These are phyloP conservation scores for Kockovaella imperatae DNA, from an alignment of 768 basidiomycete species.

Conservation along the genomic window DNA sequence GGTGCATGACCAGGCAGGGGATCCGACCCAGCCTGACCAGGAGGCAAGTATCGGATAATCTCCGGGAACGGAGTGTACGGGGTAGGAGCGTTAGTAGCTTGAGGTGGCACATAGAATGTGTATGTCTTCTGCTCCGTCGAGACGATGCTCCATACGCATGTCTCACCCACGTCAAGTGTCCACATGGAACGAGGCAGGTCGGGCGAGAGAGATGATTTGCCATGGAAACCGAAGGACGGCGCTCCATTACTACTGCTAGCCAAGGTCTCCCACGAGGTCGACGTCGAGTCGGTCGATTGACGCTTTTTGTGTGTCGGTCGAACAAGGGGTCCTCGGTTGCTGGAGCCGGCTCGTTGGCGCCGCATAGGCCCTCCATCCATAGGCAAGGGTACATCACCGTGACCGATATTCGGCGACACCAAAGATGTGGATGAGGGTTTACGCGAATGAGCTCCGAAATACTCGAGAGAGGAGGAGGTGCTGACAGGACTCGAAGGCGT, in stretches of 20 bases:
- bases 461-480: slow-evolving; percentile 22
- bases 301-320: slow-evolving; percentile 24
- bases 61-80: slow-evolving; percentile 34
- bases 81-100: slow-evolving; percentile 9
- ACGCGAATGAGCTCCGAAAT: slow-evolving; percentile 26
- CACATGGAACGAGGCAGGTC: no score
- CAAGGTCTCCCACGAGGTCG: slow-evolving; percentile 8
- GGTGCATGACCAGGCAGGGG: no score
- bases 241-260: no score
- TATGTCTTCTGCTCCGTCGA: slow-evolving; percentile 36
- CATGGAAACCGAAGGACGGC: no score
- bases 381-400: slow-evolving; percentile 11
- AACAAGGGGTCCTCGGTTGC: slow-evolving; percentile 10
- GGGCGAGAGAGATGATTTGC: no score
- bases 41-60: slow-evolving; percentile 17
- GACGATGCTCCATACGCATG: slow-evolving; percentile 38
- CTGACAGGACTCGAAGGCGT: slow-evolving; percentile 33
- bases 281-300: slow-evolving; percentile 8
- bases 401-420: slow-evolving; percentile 16
- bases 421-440: slow-evolving; percentile 25
- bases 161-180: slow-evolving; percentile 32
- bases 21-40: no score
- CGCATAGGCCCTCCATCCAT: slow-evolving; percentile 29
- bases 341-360: slow-evolving; percentile 20
- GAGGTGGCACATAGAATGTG: slow-evolving; percentile 34